These are phyloP conservation scores for Naganishia antarctica DNA, from an alignment of 768 basidiomycete genomes.

Conservation along the genomic window DNA sequence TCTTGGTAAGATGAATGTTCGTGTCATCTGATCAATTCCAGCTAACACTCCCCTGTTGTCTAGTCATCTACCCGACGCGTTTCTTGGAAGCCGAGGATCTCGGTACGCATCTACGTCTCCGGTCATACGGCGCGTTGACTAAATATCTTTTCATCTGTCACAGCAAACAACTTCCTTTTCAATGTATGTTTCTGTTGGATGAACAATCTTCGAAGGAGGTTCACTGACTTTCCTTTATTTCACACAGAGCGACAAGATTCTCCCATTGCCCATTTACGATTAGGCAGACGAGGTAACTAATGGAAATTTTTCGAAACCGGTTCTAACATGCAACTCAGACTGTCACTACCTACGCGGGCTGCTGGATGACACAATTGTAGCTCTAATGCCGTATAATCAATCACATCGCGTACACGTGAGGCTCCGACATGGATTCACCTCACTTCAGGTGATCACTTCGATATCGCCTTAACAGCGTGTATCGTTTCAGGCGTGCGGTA, in stretches of 20 bases:
- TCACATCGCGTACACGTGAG: no score
- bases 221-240: background rate
- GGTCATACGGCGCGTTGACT: background rate
- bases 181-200: constrained; percentile 52
- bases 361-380: no score
- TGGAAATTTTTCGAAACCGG: no score
- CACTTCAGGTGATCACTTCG: no score
- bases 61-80: constrained; percentile 75
- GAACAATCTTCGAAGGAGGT: background rate
- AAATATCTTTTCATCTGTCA: background rate
- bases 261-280: constrained; percentile 48
- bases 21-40: background rate
- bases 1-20: constrained; percentile 60
- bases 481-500: no score
- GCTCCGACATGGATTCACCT: no score
- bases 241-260: constrained; percentile 56
- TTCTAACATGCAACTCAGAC: no score
- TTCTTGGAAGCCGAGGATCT: constrained; percentile 92
- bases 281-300: constrained; percentile 27
- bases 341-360: no score
- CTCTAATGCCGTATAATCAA: no score
- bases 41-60: background rate
- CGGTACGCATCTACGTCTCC: background rate
- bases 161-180: constrained; percentile 85
- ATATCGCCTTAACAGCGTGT: no score